A percentile compares a stretch with the other conserved stretches of the same genome.
Evolutionary conservation across 2,329 filamentous ascomycete species (phyloP).

Genomic region (Aspergillus udagawae): DNA sequence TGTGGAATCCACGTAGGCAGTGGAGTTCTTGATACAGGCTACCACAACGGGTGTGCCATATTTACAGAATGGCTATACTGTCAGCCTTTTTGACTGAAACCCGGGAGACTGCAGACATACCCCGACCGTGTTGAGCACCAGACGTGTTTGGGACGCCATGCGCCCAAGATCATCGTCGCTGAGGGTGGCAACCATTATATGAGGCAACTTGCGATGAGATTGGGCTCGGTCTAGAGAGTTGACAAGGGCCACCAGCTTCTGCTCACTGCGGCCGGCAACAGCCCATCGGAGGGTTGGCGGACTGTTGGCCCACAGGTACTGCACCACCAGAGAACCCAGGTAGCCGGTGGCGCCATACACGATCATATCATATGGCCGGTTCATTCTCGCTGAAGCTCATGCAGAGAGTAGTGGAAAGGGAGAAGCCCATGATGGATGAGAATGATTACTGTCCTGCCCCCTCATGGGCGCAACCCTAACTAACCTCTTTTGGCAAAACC

Average conservation of each 20-base stretch:
- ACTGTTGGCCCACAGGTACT: background rate
- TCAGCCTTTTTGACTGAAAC: background rate
- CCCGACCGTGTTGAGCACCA: background rate
- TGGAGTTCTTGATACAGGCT: background rate
- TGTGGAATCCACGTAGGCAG: background rate
- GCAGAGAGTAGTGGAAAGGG: background rate
- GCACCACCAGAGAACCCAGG: background rate
- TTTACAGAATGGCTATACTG: background rate
- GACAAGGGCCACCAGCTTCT: background rate
- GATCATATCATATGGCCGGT: background rate
- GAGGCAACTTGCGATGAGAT: background rate
- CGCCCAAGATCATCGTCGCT: no score
- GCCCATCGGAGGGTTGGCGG: background rate
- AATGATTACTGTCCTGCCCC: no score
- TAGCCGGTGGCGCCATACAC: background rate
- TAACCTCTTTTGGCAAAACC: background rate
- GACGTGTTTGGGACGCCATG: no score
- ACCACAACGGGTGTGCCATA: background rate
- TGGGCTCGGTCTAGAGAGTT: background rate
- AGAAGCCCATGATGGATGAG: no score
- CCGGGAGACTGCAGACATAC: background rate
- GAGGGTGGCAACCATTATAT: no score
- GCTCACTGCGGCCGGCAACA: background rate
- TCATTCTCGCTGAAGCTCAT: background rate
- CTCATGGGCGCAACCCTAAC: background rate